A percentile compares a stretch with the other conserved stretches of the same genome.
These are phyloP conservation scores for Tylopilus subfusipes DNA, from an alignment of 768 basidiomycete species.

Conservation along the genomic window DNA sequence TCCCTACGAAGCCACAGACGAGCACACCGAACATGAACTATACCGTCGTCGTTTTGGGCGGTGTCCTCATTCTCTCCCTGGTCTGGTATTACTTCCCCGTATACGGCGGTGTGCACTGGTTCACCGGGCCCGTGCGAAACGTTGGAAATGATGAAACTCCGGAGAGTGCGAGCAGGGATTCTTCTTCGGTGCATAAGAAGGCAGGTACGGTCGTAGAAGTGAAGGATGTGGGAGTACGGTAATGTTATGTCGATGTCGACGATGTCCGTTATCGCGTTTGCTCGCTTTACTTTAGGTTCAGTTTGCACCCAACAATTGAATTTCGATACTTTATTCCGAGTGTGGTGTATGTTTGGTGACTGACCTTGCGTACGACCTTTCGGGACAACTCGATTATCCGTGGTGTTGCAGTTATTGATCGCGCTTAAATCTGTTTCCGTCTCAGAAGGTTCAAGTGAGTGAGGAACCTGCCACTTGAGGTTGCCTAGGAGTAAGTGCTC, in stretches of 20 bases:
- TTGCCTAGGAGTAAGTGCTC: too few relatives aligned
- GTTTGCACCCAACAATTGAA: not conserved
- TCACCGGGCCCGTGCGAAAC: constrained; percentile 58
- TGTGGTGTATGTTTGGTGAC: not conserved
- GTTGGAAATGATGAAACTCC: constrained; percentile 24
- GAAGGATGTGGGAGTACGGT: not conserved
- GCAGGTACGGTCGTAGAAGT: not conserved
- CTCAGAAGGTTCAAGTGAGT: too few relatives aligned
- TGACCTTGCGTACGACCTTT: not conserved
- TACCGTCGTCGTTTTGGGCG: constrained; percentile 61
- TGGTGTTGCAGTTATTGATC: too few relatives aligned
- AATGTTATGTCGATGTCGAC: not conserved
- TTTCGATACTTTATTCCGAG: not conserved
- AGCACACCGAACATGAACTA: constrained; percentile 63
- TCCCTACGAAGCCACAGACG: constrained; percentile 53
- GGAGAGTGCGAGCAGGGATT: not conserved
- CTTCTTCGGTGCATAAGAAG: constrained; percentile 5
- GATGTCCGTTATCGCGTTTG: not conserved
- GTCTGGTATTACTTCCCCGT: constrained; percentile 66
- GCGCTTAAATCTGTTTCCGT: too few relatives aligned
- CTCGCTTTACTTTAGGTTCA: not conserved
- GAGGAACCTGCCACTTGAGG: too few relatives aligned
- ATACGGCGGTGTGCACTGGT: constrained; percentile 75
- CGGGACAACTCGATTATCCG: not conserved
- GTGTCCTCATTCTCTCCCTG: constrained; percentile 52